Evolutionary conservation across 768 basidiomycete genomes (phyloP).

Genomic region (Cystobasidium tubakii): DNA sequence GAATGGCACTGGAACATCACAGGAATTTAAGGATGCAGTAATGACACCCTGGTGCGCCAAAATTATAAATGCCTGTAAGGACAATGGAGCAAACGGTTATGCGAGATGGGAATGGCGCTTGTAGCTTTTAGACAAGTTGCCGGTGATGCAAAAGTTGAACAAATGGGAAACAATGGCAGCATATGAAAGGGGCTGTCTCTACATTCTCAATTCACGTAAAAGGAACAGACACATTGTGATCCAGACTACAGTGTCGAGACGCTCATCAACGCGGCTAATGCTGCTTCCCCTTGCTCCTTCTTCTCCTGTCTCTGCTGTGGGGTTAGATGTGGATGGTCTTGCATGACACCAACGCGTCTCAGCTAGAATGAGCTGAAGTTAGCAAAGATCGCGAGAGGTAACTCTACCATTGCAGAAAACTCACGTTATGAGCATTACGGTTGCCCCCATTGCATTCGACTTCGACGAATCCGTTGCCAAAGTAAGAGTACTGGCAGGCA

Average conservation of each 20-base stretch:
- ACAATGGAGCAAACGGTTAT: not conserved
- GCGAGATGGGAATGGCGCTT: constrained; percentile 1
- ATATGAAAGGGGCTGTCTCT: too few relatives aligned
- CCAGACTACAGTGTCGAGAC: not conserved
- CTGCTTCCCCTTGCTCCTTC: constrained; percentile 10
- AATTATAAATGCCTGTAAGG: not conserved
- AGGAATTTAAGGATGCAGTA: constrained; percentile 1
- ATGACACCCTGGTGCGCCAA: constrained; percentile 1
- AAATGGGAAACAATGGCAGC: too few relatives aligned
- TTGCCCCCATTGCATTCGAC: constrained; percentile 21
- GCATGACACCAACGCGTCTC: constrained; percentile 7
- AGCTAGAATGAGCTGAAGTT: not conserved
- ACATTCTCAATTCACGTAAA: too few relatives aligned
- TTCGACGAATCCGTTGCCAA: constrained; percentile 19
- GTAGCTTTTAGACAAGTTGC: not conserved
- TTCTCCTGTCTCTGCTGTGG: constrained; percentile 7
- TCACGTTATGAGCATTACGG: constrained; percentile 16
- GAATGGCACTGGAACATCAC: constrained; percentile 9
- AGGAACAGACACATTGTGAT: too few relatives aligned
- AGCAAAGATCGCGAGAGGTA: not conserved
- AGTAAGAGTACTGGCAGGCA: constrained; percentile 13
- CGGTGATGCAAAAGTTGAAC: too few relatives aligned
- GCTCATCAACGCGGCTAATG: not conserved
- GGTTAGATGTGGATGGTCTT: constrained; percentile 8
- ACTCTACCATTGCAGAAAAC: not conserved